Evolutionary conservation across 257 asterid genomes (phyloP).

Genomic region (Solanum pennellii): DNA sequence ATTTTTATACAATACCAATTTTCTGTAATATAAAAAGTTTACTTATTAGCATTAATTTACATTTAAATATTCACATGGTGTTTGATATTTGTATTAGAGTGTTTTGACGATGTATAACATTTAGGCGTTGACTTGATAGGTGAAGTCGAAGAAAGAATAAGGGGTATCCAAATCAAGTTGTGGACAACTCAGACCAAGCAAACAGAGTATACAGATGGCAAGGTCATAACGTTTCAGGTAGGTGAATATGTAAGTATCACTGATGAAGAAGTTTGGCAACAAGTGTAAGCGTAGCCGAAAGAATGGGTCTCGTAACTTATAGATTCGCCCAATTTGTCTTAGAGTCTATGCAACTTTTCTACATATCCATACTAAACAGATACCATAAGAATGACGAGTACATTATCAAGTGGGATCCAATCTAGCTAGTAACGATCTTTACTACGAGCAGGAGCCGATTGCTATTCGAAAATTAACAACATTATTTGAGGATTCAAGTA

Average conservation of each 20-base stretch:
- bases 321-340: not conserved
- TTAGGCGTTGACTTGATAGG: not conserved
- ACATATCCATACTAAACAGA: not conserved
- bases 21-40: too few relatives aligned
- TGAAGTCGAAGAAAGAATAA: not conserved
- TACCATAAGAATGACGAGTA: not conserved
- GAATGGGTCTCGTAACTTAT: not conserved
- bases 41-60: too few relatives aligned
- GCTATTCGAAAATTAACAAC: too few relatives aligned
- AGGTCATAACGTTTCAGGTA: not conserved
- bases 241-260: not conserved
- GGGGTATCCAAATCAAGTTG: not conserved
- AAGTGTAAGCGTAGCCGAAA: not conserved
- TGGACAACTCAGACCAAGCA: not conserved
- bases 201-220: not conserved
- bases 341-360: not conserved
- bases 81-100: too few relatives aligned
- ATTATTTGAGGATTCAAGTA: not conserved
- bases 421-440: not conserved
- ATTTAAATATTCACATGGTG: too few relatives aligned
- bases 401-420: not conserved
- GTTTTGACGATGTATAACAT: not conserved
- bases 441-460: not conserved
- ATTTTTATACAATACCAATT: too few relatives aligned
- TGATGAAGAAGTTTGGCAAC: not conserved